phyloP scores from a whole-genome alignment of 73 alveolate genomes.

The Blepharisma japonicum region DNA sequence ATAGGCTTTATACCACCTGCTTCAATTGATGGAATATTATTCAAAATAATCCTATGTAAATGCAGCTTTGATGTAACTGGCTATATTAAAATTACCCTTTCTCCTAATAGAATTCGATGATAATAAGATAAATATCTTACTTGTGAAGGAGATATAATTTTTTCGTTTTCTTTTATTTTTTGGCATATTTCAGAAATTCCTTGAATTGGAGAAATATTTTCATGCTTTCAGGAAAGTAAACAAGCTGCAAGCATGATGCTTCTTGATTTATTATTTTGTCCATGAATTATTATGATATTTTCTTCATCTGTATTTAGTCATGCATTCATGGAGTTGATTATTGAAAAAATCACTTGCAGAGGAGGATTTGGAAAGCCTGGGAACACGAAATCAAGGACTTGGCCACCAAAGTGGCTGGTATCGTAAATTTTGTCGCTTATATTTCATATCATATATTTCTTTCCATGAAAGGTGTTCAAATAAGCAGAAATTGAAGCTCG shows the following conservation, averaged over 20 bases:
- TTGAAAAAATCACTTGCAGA: background rate
- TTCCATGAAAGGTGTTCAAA: background rate
- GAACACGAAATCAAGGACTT: background rate
- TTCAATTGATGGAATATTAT: constrained; percentile 10
- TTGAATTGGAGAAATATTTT: background rate
- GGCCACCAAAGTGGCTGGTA: background rate
- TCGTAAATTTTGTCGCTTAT: constrained; percentile 12
- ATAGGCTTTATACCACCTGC: constrained; percentile 9
- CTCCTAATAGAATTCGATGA: background rate
- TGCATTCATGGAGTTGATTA: background rate
- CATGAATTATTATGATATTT: background rate
- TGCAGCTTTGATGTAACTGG: background rate
- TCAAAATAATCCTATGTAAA: background rate
- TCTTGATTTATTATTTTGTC: background rate
- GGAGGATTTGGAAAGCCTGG: constrained; percentile 23
- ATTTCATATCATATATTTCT: constrained; percentile 16
- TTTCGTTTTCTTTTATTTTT: background rate
- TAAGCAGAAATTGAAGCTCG: background rate
- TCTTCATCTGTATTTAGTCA: constrained; percentile 2
- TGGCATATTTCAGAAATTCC: background rate
- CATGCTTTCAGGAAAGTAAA: background rate
- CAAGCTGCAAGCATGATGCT: background rate
- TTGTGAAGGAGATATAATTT: background rate
- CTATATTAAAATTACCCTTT: background rate
- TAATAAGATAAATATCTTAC: background rate